These are phyloP conservation scores for Olyra latifolia DNA, from an alignment of 176 grass and related monocot species.

Conservation along the genomic window DNA sequence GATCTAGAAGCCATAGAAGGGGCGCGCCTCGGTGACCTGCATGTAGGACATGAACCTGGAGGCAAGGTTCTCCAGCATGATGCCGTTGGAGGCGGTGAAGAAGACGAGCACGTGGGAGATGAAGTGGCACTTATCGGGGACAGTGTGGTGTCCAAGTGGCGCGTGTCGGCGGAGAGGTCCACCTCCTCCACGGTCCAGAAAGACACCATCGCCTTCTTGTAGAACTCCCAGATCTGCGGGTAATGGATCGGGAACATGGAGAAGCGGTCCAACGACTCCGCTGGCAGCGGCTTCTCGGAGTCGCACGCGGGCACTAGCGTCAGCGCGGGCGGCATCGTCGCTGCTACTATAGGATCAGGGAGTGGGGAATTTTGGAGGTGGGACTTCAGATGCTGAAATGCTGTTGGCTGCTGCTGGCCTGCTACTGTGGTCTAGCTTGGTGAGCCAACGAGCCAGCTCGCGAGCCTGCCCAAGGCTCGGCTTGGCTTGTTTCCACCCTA, in stretches of 20 bases:
- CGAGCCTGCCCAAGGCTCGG: too few species aligned
- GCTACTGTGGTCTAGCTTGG: too few species aligned
- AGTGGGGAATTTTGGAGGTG: neutral
- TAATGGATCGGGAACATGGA: conserved; percentile 77
- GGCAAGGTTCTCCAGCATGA: conserved; percentile 91
- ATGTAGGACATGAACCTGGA: conserved; percentile 88
- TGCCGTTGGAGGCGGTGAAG: conserved; percentile 90
- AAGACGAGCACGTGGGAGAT: conserved; percentile 94
- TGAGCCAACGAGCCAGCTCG: too few species aligned
- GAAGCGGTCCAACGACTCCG: conserved; percentile 66
- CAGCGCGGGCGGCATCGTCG: conserved; percentile 60
- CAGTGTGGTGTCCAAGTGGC: conserved; percentile 63
- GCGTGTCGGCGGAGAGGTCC: conserved; percentile 63
- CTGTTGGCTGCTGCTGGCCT: too few species aligned
- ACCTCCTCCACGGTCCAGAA: conserved; percentile 91
- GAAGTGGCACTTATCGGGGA: conserved; percentile 78
- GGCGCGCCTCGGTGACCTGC: conserved; percentile 73
- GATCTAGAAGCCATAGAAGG: conserved; percentile 95
- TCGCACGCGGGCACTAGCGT: conserved; percentile 47
- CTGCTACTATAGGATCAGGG: neutral
- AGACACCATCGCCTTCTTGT: conserved; percentile 87
- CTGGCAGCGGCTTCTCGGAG: conserved; percentile 72
- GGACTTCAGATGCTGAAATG: too few species aligned
- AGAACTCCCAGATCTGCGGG: conserved; percentile 79
- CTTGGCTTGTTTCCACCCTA: too few species aligned